phyloP scores from a whole-genome alignment of 208 protist genomes.

The Wallacemonas collosoma region DNA sequence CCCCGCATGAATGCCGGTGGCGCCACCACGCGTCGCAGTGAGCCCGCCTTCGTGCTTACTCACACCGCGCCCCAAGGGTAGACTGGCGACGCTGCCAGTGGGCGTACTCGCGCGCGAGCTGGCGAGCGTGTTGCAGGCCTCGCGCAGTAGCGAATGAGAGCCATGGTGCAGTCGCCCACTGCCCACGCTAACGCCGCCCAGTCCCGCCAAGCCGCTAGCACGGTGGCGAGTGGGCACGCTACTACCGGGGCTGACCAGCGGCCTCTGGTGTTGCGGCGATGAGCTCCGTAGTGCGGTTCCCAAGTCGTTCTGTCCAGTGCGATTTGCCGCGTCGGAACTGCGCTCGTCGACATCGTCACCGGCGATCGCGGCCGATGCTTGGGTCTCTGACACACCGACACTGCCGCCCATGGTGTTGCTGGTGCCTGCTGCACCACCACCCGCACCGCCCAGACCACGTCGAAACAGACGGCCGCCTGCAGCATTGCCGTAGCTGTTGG shows the following conservation, averaged over 20 bases:
- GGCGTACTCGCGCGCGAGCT: conserved; percentile 1
- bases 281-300: neutral
- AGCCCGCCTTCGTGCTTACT: neutral
- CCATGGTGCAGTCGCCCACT: conserved; percentile 2
- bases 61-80: neutral
- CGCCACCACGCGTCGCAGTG: no score
- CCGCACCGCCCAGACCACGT: neutral
- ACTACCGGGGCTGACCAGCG: neutral
- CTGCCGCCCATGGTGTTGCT: neutral
- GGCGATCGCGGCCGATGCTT: neutral
- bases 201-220: conserved; percentile 4
- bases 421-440: neutral
- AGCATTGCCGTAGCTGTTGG: neutral
- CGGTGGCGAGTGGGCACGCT: conserved; percentile 9
- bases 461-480: conserved; percentile 3
- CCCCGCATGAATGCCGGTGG: neutral
- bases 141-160: neutral
- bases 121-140: neutral
- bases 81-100: conserved; percentile 1
- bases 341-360: neutral
- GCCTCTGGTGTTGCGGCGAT: neutral
- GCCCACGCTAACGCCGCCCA: neutral
- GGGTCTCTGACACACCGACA: neutral
- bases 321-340: neutral
- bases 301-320: neutral